Evolutionary conservation across 257 asterid species (phyloP), one percentile per base, ranked within the genome.

Genomic region (Nyctanthes arbortristis): DNA sequence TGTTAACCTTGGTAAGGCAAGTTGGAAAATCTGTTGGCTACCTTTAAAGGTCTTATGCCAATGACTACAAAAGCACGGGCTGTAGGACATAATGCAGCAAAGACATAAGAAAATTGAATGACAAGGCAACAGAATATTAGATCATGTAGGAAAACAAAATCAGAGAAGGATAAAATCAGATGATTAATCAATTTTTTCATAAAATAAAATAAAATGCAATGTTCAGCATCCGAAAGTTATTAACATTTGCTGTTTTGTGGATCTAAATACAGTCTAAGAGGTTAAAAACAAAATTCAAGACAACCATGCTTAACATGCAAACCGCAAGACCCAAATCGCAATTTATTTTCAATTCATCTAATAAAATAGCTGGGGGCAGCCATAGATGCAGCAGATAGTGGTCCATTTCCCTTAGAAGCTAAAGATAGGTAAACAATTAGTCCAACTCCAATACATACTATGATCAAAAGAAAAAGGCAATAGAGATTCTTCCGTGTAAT

Each of bases 301-400:
- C 16, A 8, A 49, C 62, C 66, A 43, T 39, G 73, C 67, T 54
- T 56, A 27, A 25, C 35, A 35, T 27, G 60, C 84, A 76, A 7
- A 68, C 72, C 37, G n/a, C 54, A 20, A 30, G 18, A 24, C 10
- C 8, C 54, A 39, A 70, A 65, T 72, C 65, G 13, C 68, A 55
- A 72, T 60, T 59, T 70, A 7, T 62, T 34, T 47, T 30, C 61
- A 29, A 62, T 33, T 35, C 45, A 54, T 71, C 73, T 54, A 63
- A 61, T 36, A 32, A 20, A 13, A 5, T n/a, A n/a, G 66, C 58
- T n/a, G 13, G 33, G 64, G 37, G 32, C 25, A n/a, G n/a, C n/a
- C 70, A 36, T 16, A 9, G 71, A 24, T n/a, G 64, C 49, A 61
- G 72, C 59, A 65, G n/a, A n/a, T n/a, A n/a, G n/a, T n/a, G n/a